Base-by-base conservation (phyloP, 805 yeast genomes). In the Trichomonascus vanleenenianus region DNA sequence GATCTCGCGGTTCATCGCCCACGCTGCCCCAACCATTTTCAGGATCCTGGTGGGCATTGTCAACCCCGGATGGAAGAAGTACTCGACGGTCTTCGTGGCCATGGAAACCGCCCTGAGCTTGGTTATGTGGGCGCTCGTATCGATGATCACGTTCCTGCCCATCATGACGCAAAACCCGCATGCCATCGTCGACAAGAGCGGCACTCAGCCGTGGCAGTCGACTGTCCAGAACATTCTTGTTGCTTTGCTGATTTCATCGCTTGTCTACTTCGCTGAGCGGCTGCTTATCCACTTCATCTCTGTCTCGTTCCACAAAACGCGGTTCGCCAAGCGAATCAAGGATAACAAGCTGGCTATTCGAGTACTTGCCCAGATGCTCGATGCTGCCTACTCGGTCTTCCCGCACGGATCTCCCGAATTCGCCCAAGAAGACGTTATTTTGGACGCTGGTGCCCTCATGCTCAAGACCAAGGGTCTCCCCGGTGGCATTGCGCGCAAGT, bases 291-390 rank as follows among this genome's bases (percentile, higher is more conserved):
- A 67, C 39, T 45, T 62, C 46, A 54, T 67, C 42, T 64, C 70
- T 3, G 65, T 69, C 14, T 62, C 60, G 37, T 67, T 62, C 60
- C 72, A 68, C 54, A 51, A 57, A 39, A 64, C 66, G 7, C 60
- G 69, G 30, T 63, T 67, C 55, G 62, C 70, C 2, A 38, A 49
- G 36, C 59, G 71, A 9, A 67, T 68, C 47, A 56, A 58, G 44
- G 56, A 47, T 38, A 63, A 67, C 55, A 68, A 67, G 51, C 60
- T 55, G 48, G 43, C 59, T 31, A 52, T 60, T 32, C 40, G 49
- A 6, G 53, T 58, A 12, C 55, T 67, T 8, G 50, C 61, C 14
- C 50, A 55, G 35, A 50, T 67, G 35, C 55, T 66, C 30, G 49
- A 57, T 9, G 59, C 59, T 2, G 55, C 72, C 1, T 60, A 57